Conservation (phyloP, 768 basidiomycete genomes). For the Lentinula sp. region DNA sequence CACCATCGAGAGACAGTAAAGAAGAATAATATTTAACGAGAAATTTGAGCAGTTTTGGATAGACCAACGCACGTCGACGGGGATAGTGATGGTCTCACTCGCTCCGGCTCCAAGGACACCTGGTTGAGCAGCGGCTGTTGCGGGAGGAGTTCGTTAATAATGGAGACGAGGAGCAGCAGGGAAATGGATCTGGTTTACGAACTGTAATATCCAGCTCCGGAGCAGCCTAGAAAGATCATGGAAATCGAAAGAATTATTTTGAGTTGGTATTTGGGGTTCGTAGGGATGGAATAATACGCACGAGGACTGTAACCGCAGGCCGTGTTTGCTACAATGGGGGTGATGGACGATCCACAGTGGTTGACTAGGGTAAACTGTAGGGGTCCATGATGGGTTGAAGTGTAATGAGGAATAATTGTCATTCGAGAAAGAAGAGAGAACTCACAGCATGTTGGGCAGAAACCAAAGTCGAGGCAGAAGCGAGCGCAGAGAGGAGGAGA, state of each 20-base stretch:
- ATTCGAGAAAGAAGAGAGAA: neutral
- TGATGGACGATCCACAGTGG: conserved; percentile 23
- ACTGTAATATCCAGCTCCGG: conserved; percentile 6
- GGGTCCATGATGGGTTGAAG: neutral
- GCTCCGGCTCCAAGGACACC: conserved; percentile 18
- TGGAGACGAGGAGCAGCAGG: conserved; percentile 18
- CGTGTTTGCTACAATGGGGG: conserved; percentile 29
- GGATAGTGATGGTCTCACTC: conserved; percentile 21
- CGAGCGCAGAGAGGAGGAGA: conserved; percentile 1
- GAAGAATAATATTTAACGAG: neutral
- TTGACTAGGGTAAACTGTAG: conserved; percentile 25
- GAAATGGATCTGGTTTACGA: neutral
- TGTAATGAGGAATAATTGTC: neutral
- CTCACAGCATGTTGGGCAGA: neutral
- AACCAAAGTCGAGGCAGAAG: conserved; percentile 1
- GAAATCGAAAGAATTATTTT: conserved; percentile 20
- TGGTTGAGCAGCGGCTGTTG: conserved; percentile 24
- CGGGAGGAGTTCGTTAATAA: conserved; percentile 20
- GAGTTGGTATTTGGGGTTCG: conserved; percentile 19
- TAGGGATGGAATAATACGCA: conserved; percentile 2
- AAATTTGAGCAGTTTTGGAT: neutral
- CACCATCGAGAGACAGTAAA: neutral
- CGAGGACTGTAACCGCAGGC: conserved; percentile 37
- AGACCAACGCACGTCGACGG: conserved; percentile 3
- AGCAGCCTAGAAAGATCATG: conserved; percentile 17